Base-by-base conservation (phyloP, 805 yeast genomes). In the Wickerhamiella musiphila region DNA sequence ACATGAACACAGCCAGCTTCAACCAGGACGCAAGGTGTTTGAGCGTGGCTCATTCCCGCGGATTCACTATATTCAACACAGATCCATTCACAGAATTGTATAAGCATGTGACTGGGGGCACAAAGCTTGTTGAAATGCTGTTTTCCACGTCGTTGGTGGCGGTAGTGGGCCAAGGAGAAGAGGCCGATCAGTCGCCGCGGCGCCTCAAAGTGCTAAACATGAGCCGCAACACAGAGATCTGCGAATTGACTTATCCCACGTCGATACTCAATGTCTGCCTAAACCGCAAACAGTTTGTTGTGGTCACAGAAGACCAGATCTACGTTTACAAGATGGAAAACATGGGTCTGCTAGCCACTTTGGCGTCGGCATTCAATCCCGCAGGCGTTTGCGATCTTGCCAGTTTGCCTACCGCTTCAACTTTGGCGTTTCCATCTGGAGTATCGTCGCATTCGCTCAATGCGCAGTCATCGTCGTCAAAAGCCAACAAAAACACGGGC, bases 1-100 rank as follows among this genome's bases (percentile, higher is more conserved):
- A 47, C 24, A 51, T 62, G 30, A 66, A 63, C 45, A 65, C 60
- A 37, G 60, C 78, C 59, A 61, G 73, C 52, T 83, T 84, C 66
- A 86, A 90, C 56, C 98, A 86, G 62, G 94, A 86, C 56, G 73
- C 73, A 38, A 65, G 64, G 49, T 81, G 94, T 54, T 63, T 83
- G 12, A 76, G 90, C 1, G 70, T 76, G 1, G 90, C 92, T 2
- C 63, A 75, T 5, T 63, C 65, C 26, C 58, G 59, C 26, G 70
- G 77, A 9, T 73, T 78, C 51, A 67, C 67, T 44, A 78, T 86
- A 29, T 86, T 67, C 61, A 79, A 79, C 48, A 83, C 94, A 53
- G 83, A 78, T 41, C 93, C 93, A 11, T 77, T 79, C 52, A 84
- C 84, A 8, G 68, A 66, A 42, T 76, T 79, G 46, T 75, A 70